Evolutionary conservation across 306 rosid species (phyloP).

Genomic region (Corylus avellana): DNA sequence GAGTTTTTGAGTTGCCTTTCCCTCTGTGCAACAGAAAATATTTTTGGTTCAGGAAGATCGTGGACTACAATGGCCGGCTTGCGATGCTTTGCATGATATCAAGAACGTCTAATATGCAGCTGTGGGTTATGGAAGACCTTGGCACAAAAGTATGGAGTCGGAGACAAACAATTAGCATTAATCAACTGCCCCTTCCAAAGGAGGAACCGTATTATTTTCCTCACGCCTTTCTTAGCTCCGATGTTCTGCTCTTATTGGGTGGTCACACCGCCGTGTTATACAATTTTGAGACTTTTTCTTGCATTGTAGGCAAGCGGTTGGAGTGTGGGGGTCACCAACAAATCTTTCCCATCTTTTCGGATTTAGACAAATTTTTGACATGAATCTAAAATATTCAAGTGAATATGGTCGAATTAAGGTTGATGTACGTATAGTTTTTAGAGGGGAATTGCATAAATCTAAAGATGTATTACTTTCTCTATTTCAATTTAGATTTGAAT

Average conservation of each 20-base stretch:
- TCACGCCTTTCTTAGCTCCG: neutral
- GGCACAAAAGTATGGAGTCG: neutral
- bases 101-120: too few relatives aligned
- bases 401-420: too few relatives aligned
- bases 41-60: neutral
- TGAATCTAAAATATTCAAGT: too few relatives aligned
- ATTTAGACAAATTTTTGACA: neutral
- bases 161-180: neutral
- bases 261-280: neutral
- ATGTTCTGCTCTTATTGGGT: neutral
- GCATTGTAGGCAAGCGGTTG: too few relatives aligned
- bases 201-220: neutral
- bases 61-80: constrained; percentile 14
- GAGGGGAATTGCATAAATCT: too few relatives aligned
- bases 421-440: too few relatives aligned
- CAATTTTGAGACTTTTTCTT: neutral
- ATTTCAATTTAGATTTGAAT: too few relatives aligned
- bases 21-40: neutral
- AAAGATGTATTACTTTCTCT: too few relatives aligned
- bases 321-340: too few relatives aligned
- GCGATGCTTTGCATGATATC: neutral
- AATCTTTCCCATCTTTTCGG: neutral
- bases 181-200: neutral
- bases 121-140: neutral
- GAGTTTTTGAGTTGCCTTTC: neutral